These are phyloP conservation scores for Stagonosporopsis vannaccii DNA, from an alignment of 2,329 filamentous ascomycete species.

Conservation along the genomic window DNA sequence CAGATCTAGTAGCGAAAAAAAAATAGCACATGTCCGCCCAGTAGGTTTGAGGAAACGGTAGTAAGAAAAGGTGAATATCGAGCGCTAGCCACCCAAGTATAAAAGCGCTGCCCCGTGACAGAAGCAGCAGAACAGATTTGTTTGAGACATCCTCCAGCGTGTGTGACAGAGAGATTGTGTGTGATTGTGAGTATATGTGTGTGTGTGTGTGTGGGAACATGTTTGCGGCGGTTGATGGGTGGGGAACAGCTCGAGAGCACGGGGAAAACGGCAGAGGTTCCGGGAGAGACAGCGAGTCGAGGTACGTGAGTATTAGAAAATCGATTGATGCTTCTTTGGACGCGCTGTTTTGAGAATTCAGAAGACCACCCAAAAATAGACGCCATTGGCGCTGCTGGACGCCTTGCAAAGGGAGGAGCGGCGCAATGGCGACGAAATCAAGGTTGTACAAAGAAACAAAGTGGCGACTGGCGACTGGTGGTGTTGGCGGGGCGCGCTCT, in stretches of 20 bases:
- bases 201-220: no score
- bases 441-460: constrained; percentile 33
- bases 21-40: constrained; percentile 33
- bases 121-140: constrained; percentile 4
- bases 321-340: constrained; percentile 28
- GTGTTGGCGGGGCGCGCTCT: constrained; percentile 4
- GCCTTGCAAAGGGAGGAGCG: constrained; percentile 23
- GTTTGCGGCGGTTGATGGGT: constrained; percentile 9
- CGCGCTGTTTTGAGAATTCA: constrained; percentile 30
- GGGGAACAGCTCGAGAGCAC: constrained; percentile 1
- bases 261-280: constrained; percentile 16
- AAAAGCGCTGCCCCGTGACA: background rate
- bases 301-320: constrained; percentile 22
- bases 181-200: no score
- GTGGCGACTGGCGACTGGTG: constrained; percentile 11
- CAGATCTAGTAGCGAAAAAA: constrained; percentile 35
- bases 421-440: constrained; percentile 23
- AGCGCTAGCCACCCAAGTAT: constrained; percentile 29
- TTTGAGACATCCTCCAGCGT: constrained; percentile 18
- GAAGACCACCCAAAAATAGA: constrained; percentile 32
- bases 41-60: constrained; percentile 21
- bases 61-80: constrained; percentile 21
- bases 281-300: constrained; percentile 11
- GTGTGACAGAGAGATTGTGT: no score
- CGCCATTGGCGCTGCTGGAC: constrained; percentile 26